Evolutionary conservation across 1,284 basidiomycete species (phyloP), one percentile per base, ranked within the genome.

Genomic region (Cutaneotrichosporon cavernicola): DNA sequence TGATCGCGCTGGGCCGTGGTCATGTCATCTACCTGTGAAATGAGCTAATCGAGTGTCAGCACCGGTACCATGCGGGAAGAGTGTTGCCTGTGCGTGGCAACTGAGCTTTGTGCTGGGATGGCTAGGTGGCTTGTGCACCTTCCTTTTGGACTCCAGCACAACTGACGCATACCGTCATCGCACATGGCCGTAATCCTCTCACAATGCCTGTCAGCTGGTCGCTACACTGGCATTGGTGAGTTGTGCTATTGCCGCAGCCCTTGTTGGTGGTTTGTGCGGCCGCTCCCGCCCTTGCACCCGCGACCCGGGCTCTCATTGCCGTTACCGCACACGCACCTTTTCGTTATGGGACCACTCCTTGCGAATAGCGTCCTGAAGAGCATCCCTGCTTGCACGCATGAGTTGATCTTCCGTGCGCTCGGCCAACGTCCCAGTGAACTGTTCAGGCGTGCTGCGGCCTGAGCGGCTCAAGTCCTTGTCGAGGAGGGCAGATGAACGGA

Each of bases 351-450:
- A 51, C 76, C 78, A 79, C 59, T 74, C 71, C 16, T 65, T 67
- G 34, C 66, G 68, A 47, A 79, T 62, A 0, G 73, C 73, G 21
- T 60, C 47, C 61, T 71, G 70, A 52, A 79, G 61, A 11, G 69
- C 73, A 14, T 73, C 69, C 31, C 70, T 62, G 30, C 70, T 66
- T 1, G 75, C 75, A 30, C 66, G 34, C 3, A 32, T 58, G 6
- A 78, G 60, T 51, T 73, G 72, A 18, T 74, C 73, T 55, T 76
- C 77, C 14, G 66, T 74, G 38, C 72, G 56, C 47, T 76, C 73
- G 32, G 70, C 68, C 43, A 77, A 40, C 31, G 47, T 34, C 5
- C 66, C 66, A 2, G 58, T 63, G 66, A 56, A 62, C 5, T 56
- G 56, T 56, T 65, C 59, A 50, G 56, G 53, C 43, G 61, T 50